Evolutionary conservation across 192 early-diverging fungal genomes (phyloP).

Genomic region (Backusella luteola): DNA sequence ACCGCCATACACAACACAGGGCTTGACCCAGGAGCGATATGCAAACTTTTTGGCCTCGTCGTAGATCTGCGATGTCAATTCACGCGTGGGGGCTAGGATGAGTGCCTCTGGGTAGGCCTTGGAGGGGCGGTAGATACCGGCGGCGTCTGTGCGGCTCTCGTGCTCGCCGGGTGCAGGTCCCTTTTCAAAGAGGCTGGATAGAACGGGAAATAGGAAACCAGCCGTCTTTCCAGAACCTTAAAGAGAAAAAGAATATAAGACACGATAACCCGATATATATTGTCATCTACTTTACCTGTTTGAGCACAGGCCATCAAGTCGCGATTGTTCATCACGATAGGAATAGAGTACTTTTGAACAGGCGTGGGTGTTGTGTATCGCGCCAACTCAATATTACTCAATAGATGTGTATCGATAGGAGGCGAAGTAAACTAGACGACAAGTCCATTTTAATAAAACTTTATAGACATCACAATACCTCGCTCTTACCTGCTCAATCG

Average conservation of each 20-base stretch:
- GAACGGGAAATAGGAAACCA: slow-evolving; percentile 96
- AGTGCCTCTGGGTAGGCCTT: slow-evolving; percentile 75
- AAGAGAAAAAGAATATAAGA: neutral
- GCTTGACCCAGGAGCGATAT: slow-evolving; percentile 89
- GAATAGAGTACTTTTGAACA: slow-evolving; percentile 92
- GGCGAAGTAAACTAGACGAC: slow-evolving; percentile 46
- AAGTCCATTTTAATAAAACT: neutral
- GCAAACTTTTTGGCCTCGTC: slow-evolving; percentile 86
- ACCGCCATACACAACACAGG: slow-evolving; percentile 95
- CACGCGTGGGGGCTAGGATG: slow-evolving; percentile 94
- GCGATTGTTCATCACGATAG: slow-evolving; percentile 74
- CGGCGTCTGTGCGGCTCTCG: neutral
- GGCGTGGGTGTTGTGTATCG: slow-evolving; percentile 90
- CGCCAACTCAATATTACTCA: slow-evolving; percentile 87
- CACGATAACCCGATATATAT: too few relatives aligned
- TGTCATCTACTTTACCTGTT: slow-evolving; percentile 52
- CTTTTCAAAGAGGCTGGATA: slow-evolving; percentile 85
- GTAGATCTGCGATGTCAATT: slow-evolving; percentile 92
- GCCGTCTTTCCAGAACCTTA: slow-evolving; percentile 86
- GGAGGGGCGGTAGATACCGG: slow-evolving; percentile 38
- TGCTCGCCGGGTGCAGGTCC: slow-evolving; percentile 36
- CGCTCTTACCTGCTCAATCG: slow-evolving; percentile 38
- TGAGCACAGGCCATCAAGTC: slow-evolving; percentile 99
- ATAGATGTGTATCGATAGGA: slow-evolving; percentile 81
- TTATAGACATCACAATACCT: neutral